Percentiles rank a stretch among this genome's conserved stretches.
phyloP scores from a whole-genome alignment of 2,329 filamentous ascomycete genomes.

The Xylaria sp. region DNA sequence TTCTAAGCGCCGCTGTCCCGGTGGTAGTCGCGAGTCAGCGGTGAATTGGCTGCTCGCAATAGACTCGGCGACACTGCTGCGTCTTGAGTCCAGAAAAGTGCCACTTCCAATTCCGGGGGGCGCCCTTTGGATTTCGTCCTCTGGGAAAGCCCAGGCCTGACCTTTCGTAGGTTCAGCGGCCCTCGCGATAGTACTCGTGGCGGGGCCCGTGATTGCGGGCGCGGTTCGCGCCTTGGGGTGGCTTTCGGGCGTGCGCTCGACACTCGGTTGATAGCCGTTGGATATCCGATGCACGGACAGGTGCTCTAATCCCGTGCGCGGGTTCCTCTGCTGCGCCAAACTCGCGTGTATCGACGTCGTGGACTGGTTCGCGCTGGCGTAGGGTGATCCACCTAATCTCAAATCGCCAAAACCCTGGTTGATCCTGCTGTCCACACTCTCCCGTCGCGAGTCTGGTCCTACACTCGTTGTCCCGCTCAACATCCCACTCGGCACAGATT shows the following conservation, averaged over 20 bases:
- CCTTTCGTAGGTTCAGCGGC: constrained; percentile 84
- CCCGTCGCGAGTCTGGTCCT: constrained; percentile 69
- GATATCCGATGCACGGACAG: constrained; percentile 69
- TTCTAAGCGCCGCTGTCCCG: constrained; percentile 77
- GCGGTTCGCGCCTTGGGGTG: constrained; percentile 69
- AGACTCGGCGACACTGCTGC: constrained; percentile 81
- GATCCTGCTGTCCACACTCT: constrained; percentile 83
- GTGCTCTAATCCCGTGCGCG: constrained; percentile 62
- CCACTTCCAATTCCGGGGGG: constrained; percentile 59
- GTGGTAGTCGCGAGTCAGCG: constrained; percentile 75
- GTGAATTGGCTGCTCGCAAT: constrained; percentile 84
- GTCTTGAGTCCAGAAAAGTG: constrained; percentile 71
- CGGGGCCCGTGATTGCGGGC: constrained; percentile 79
- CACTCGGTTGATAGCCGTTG: constrained; percentile 71
- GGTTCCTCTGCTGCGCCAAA: constrained; percentile 73
- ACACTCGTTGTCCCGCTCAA: constrained; percentile 51
- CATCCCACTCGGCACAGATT: constrained; percentile 52
- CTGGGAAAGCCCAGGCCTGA: constrained; percentile 85
- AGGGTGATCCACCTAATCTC: constrained; percentile 75
- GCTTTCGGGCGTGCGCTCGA: constrained; percentile 66
- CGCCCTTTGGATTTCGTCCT: constrained; percentile 70
- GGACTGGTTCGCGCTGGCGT: constrained; percentile 80
- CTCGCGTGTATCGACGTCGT: constrained; percentile 78
- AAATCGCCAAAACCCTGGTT: constrained; percentile 77
- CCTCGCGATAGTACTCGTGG: constrained; percentile 70